Percentiles rank a stretch among this genome's conserved stretches.
Evolutionary conservation across 257 asterid genomes (phyloP).

Genomic region (Nicotiana attenuata): DNA sequence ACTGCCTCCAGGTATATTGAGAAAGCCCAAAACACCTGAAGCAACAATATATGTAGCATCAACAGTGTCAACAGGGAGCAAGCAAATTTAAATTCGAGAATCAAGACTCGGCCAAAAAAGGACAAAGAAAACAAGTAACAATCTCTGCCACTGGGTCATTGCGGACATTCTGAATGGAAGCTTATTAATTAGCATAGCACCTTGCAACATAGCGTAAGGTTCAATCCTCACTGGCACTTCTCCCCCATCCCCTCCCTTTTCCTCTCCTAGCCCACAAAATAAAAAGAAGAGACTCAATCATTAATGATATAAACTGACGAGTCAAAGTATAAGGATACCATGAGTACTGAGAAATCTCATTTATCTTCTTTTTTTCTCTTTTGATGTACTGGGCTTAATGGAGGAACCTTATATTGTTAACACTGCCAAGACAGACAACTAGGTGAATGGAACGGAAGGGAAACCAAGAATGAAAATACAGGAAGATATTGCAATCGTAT

Average conservation of each 20-base stretch:
- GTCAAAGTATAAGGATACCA: background rate
- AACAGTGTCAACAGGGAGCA: background rate
- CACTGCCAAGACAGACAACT: background rate
- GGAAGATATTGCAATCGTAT: background rate
- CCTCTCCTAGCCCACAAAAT: background rate
- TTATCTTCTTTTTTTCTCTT: background rate
- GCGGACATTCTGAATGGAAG: background rate
- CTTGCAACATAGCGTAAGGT: background rate
- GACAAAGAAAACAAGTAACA: background rate
- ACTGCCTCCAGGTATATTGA: slow-evolving; percentile 78
- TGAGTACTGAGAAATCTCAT: background rate
- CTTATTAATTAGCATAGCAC: background rate
- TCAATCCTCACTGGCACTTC: background rate
- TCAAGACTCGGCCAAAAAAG: background rate
- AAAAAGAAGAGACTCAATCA: background rate
- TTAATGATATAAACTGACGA: background rate
- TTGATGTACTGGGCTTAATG: background rate
- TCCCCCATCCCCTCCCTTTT: background rate
- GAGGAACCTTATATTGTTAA: background rate
- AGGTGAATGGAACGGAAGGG: background rate
- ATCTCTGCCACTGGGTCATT: background rate
- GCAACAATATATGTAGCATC: background rate
- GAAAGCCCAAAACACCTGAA: slow-evolving; percentile 86
- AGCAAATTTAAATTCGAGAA: background rate
- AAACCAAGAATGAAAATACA: background rate